Conservation (phyloP, 257 asterid genomes). For the Solanum sejunctum region DNA sequence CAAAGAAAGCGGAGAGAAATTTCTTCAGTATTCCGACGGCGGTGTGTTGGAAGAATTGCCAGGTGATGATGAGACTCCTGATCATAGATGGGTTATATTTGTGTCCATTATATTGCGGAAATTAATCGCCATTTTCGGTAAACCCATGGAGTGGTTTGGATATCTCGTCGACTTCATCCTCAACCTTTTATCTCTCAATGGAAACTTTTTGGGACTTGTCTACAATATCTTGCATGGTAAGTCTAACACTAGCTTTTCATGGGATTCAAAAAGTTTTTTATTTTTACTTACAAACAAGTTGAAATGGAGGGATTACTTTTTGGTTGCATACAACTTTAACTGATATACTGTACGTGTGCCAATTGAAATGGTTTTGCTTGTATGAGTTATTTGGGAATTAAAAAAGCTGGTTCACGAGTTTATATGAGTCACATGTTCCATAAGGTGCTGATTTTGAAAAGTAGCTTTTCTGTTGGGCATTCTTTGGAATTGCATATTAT, state of each 20-base stretch:
- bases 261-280: too few species aligned
- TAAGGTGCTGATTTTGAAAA: not conserved
- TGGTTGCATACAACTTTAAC: too few species aligned
- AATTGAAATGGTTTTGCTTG: not conserved
- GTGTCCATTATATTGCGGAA: constrained; percentile 58
- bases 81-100: constrained; percentile 70
- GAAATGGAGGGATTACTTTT: too few species aligned
- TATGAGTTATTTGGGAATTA: not conserved
- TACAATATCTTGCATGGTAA: constrained; percentile 46
- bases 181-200: not conserved
- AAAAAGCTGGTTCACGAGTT: not conserved
- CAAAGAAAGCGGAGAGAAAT: constrained; percentile 31
- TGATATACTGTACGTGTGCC: not conserved
- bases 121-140: constrained; percentile 38
- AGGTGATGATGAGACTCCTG: constrained; percentile 4
- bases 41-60: not conserved
- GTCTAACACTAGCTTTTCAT: not conserved
- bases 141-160: constrained; percentile 76
- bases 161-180: constrained; percentile 51
- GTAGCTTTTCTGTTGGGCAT: not conserved
- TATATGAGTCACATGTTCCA: not conserved
- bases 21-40: constrained; percentile 22
- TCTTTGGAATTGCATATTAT: not conserved
- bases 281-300: too few species aligned
- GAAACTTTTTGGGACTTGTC: constrained; percentile 31